phyloP scores from a whole-genome alignment of 169 alveolate genomes.

The Prorocentrum cordatum region DNA sequence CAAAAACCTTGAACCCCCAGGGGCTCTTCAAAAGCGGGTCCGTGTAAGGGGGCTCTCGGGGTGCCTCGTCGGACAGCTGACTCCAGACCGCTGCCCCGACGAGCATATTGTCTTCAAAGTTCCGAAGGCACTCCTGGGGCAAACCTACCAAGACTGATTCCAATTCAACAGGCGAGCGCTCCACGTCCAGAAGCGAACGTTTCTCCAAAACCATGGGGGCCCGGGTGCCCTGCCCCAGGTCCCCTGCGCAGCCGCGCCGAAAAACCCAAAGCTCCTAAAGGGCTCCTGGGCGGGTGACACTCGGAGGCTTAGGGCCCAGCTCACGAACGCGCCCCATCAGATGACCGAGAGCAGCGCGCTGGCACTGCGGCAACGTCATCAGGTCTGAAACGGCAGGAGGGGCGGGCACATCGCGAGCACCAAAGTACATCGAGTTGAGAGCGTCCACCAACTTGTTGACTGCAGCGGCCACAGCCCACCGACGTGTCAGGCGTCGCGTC shows the following conservation, averaged over 20 bases:
- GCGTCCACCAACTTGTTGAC: not conserved
- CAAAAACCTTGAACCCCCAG: not conserved
- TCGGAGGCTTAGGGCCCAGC: not conserved
- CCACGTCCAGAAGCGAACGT: not conserved
- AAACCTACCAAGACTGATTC: not conserved
- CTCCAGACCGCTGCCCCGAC: not conserved
- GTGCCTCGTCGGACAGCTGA: not conserved
- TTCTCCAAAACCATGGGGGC: not conserved
- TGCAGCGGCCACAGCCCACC: too few relatives aligned
- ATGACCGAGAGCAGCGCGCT: not conserved
- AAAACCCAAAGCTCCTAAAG: not conserved
- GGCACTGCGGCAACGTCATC: not conserved
- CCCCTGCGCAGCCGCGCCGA: not conserved
- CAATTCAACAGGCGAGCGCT: not conserved
- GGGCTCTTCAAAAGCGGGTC: not conserved
- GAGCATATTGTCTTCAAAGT: constrained; percentile 6
- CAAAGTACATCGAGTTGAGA: not conserved
- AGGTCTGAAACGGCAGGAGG: not conserved
- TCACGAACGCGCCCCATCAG: not conserved
- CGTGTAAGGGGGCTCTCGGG: not conserved
- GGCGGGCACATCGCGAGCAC: not conserved
- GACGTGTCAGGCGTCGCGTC: too few relatives aligned
- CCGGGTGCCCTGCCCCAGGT: not conserved
- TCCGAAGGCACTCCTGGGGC: not conserved
- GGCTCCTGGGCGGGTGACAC: not conserved